Evolutionary conservation across 176 grass and related monocot species (phyloP), one percentile per base, ranked within the genome.

Genomic region (Triticum monococcum): DNA sequence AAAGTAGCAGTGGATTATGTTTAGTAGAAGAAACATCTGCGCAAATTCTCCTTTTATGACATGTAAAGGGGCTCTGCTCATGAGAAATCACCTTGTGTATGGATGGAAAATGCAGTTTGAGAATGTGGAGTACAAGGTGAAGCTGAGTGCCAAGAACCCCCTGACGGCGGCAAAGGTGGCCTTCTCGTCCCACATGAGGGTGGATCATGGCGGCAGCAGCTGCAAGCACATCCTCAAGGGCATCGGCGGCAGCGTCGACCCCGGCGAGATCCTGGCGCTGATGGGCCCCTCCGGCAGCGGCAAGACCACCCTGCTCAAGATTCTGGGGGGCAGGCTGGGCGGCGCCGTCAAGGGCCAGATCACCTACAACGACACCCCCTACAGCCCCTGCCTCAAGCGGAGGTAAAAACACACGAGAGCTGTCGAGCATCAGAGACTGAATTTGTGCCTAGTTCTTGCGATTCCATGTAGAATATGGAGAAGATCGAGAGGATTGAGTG

Each of bases 271-370:
- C 86, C 80, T 98, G 56, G 95, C 95, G 12, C 83, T 98, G 48
- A 95, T 98, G 95, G 95, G 95, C 23, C 95, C 95, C 11, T 95
- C 95, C 40, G 93, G 95, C 71, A 98, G 95, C n/a, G 95, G 93
- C 69, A 98, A 98, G 89, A 98, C 93, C 77, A 98, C 95, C 72
- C 60, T 95, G 83, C 85, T 97, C 45, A 95, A 97, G 89, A 88
- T 93, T 84, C 89, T 97, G 12, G 95, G 92, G 18, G 92, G 95
- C 40, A 91, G 95, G 79, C 89, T 91, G 11, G 89, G 79, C 23
- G 92, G 95, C 36, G 85, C 84, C 59, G 64, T 91, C 80, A 93
- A 90, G 84, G 95, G 93, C 12, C 93, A 93, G 9, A 89, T 98
- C 5, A 93, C 89, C 48, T 98, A 98, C 85, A 98, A 98, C 36